Percentiles rank a stretch among this genome's conserved stretches.
phyloP scores from a whole-genome alignment of 768 basidiomycete species.

The Cystobasidium ongulense region DNA sequence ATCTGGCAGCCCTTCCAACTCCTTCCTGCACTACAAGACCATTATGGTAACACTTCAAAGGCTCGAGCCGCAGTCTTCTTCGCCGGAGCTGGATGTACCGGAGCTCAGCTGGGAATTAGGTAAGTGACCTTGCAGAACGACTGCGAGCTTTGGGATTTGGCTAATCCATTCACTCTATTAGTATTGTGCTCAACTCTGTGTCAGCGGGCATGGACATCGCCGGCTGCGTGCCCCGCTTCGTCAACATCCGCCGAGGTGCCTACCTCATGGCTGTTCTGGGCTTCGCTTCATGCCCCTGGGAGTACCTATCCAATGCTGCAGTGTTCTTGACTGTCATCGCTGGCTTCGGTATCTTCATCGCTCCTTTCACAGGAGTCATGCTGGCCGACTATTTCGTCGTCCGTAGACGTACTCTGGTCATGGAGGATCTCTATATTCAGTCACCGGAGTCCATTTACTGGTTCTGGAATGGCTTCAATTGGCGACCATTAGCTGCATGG shows the following conservation, averaged over 20 bases:
- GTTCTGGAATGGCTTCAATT: conserved; percentile 5
- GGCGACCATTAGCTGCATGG: conserved; percentile 8
- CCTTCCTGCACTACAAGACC: conserved; percentile 36
- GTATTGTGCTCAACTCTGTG: conserved; percentile 37
- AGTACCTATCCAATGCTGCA: conserved; percentile 47
- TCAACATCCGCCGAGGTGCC: conserved; percentile 52
- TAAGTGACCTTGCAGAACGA: neutral
- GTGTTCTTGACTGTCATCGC: conserved; percentile 47
- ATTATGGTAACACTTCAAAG: conserved; percentile 34
- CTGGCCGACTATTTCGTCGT: conserved; percentile 7
- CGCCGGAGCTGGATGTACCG: conserved; percentile 25
- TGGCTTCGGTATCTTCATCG: conserved; percentile 22
- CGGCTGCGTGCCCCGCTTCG: conserved; percentile 47
- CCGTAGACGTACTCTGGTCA: neutral
- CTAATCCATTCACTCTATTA: neutral
- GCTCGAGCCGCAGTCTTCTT: conserved; percentile 41
- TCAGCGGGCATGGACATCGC: conserved; percentile 34
- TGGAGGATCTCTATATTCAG: conserved; percentile 54
- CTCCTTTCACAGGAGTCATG: conserved; percentile 15
- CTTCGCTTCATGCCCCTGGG: conserved; percentile 53
- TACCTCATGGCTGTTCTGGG: conserved; percentile 43
- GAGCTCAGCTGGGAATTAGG: conserved; percentile 28
- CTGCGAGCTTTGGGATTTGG: neutral
- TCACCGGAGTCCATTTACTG: conserved; percentile 3
- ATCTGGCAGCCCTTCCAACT: conserved; percentile 30